Conservation (phyloP, 2,329 filamentous ascomycete genomes). For the Pseudocercospora vitis region DNA sequence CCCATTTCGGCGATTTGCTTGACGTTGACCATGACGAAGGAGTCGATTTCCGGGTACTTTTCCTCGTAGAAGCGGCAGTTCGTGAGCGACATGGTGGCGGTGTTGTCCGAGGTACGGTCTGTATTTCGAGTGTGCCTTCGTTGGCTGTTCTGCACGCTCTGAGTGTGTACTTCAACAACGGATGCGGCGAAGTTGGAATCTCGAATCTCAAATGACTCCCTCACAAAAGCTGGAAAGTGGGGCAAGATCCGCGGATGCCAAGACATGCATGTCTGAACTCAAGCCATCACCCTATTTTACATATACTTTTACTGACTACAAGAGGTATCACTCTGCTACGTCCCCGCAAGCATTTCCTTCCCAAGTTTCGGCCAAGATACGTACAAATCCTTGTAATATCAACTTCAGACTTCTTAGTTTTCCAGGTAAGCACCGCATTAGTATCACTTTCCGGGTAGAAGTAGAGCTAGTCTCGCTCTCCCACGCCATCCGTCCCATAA, state of each 20-base stretch:
- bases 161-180: background rate
- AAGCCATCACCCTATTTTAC: no score
- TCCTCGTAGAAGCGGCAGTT: constrained; percentile 98
- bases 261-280: no score
- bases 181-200: background rate
- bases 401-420: no score
- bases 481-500: no score
- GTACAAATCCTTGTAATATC: no score
- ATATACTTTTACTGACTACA: no score
- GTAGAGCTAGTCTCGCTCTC: no score
- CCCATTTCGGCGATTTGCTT: constrained; percentile 99
- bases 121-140: constrained; percentile 1
- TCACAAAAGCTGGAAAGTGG: background rate
- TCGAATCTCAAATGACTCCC: constrained; percentile 3
- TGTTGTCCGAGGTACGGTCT: constrained; percentile 2
- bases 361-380: no score
- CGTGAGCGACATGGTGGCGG: constrained; percentile 84
- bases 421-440: no score
- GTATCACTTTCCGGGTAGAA: no score
- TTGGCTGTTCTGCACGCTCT: background rate
- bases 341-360: no score
- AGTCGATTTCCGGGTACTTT: constrained; percentile 97
- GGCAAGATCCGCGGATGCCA: background rate
- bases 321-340: no score
- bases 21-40: constrained; percentile 99